phyloP scores from a whole-genome alignment of 192 early-diverging fungal species.

The Phycomyces nitens region DNA sequence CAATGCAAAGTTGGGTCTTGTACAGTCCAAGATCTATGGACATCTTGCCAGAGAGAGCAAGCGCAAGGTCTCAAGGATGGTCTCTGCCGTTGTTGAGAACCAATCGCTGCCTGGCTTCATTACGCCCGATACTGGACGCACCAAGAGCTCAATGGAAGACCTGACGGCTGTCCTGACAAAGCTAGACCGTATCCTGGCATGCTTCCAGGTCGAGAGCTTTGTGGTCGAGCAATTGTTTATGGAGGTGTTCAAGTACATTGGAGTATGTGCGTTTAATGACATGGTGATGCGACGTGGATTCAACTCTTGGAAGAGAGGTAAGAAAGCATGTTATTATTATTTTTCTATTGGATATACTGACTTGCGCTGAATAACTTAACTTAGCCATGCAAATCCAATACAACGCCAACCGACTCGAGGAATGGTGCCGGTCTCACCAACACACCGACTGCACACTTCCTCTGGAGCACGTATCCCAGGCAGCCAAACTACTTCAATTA shows the following conservation, averaged over 20 bases:
- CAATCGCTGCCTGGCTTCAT: constrained; percentile 92
- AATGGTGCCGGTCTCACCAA: constrained; percentile 96
- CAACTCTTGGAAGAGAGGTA: constrained; percentile 95
- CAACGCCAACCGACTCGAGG: constrained; percentile 92
- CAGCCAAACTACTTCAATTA: constrained; percentile 92
- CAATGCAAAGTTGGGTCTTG: constrained; percentile 45
- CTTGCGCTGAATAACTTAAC: too few relatives aligned
- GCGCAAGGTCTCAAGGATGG: constrained; percentile 41
- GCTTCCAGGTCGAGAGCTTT: constrained; percentile 94
- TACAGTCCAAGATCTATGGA: constrained; percentile 52
- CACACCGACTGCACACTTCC: constrained; percentile 86
- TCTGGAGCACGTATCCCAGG: constrained; percentile 89
- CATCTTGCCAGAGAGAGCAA: constrained; percentile 38
- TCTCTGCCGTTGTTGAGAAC: constrained; percentile 92
- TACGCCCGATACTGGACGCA: constrained; percentile 81
- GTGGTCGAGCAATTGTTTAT: constrained; percentile 91
- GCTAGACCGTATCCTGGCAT: constrained; percentile 90
- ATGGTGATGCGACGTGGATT: constrained; percentile 96
- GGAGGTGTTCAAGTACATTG: constrained; percentile 90
- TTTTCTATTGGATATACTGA: too few relatives aligned
- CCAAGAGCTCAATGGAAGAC: constrained; percentile 87
- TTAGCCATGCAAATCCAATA: constrained; percentile 95
- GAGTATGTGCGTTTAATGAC: constrained; percentile 93
- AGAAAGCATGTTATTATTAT: background rate
- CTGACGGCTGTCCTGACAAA: constrained; percentile 91